Evolutionary conservation across 1,284 basidiomycete genomes (phyloP).

Genomic region (Tilletiaria anomala): DNA sequence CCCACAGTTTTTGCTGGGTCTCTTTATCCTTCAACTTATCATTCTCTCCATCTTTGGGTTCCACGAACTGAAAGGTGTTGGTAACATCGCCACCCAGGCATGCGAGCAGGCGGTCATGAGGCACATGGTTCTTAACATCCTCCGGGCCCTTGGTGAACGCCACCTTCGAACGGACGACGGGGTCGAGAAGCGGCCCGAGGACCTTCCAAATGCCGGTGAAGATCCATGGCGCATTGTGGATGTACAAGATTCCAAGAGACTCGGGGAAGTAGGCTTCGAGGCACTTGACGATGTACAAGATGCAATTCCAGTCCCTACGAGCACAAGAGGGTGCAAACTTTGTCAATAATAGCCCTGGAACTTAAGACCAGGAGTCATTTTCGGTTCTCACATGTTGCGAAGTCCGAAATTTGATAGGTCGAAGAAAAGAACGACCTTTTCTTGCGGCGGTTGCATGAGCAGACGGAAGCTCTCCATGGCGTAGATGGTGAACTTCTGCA

Average conservation of each 20-base stretch:
- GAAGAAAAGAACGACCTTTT: slow-evolving; percentile 39
- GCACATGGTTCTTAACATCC: background rate
- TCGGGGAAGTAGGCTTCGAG: slow-evolving; percentile 41
- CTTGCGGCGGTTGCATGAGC: slow-evolving; percentile 34
- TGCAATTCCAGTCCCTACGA: slow-evolving; percentile 34
- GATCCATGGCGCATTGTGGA: slow-evolving; percentile 42
- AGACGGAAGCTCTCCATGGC: slow-evolving; percentile 39
- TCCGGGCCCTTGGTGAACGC: slow-evolving; percentile 1
- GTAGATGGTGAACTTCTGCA: slow-evolving; percentile 38
- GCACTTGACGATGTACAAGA: slow-evolving; percentile 29
- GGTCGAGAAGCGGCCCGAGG: slow-evolving; percentile 22
- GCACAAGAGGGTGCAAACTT: no score
- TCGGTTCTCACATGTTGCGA: slow-evolving; percentile 33
- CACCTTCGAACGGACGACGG: slow-evolving; percentile 19
- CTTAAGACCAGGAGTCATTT: background rate
- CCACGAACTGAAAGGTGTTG: slow-evolving; percentile 9
- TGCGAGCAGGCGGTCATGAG: background rate
- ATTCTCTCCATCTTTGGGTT: slow-evolving; percentile 35
- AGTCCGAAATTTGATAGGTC: slow-evolving; percentile 37
- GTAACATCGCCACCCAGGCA: background rate
- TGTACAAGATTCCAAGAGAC: slow-evolving; percentile 36
- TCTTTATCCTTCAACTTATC: slow-evolving; percentile 23
- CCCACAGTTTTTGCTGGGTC: slow-evolving; percentile 24
- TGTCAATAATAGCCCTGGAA: slow-evolving; percentile 5
- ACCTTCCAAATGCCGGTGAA: slow-evolving; percentile 39